phyloP scores from a whole-genome alignment of 768 basidiomycete genomes.

The Pleurotus tuber-regium region DNA sequence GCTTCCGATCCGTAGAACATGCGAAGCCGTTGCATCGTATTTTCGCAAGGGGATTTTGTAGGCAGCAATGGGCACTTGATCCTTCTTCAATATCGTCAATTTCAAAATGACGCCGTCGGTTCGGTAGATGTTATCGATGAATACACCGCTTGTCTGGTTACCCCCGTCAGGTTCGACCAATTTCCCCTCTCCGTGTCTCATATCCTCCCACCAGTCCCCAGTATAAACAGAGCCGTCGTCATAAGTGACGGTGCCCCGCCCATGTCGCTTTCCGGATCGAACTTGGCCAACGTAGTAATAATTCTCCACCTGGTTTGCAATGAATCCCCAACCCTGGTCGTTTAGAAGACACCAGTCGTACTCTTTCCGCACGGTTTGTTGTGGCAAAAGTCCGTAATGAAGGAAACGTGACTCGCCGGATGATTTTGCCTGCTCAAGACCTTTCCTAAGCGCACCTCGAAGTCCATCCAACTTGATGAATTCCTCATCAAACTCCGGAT shows the following conservation, averaged over 20 bases:
- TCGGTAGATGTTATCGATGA: constrained; percentile 10
- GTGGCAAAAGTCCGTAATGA: constrained; percentile 8
- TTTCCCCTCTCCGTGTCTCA: constrained; percentile 13
- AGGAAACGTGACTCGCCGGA: constrained; percentile 7
- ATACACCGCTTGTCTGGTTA: constrained; percentile 7
- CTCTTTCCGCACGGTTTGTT: not conserved
- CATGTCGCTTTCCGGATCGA: constrained; percentile 13
- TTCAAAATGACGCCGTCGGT: constrained; percentile 2
- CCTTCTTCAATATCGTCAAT: not conserved
- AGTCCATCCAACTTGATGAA: constrained; percentile 5
- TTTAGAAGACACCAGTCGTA: constrained; percentile 15
- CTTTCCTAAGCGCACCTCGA: constrained; percentile 3
- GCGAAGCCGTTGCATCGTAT: constrained; percentile 8
- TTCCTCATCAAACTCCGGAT: constrained; percentile 4
- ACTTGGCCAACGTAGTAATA: constrained; percentile 16
- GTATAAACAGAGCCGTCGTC: constrained; percentile 13
- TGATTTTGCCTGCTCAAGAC: constrained; percentile 2
- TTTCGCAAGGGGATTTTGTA: constrained; percentile 7
- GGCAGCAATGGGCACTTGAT: not conserved
- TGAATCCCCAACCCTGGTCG: constrained; percentile 16
- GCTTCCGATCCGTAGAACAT: constrained; percentile 9
- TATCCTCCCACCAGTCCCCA: constrained; percentile 15
- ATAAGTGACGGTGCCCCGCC: constrained; percentile 15
- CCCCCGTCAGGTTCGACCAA: constrained; percentile 2
- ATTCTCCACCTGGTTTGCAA: constrained; percentile 12